Conservation (phyloP, 208 protist genomes). For the Sergeia podlipaevii region DNA sequence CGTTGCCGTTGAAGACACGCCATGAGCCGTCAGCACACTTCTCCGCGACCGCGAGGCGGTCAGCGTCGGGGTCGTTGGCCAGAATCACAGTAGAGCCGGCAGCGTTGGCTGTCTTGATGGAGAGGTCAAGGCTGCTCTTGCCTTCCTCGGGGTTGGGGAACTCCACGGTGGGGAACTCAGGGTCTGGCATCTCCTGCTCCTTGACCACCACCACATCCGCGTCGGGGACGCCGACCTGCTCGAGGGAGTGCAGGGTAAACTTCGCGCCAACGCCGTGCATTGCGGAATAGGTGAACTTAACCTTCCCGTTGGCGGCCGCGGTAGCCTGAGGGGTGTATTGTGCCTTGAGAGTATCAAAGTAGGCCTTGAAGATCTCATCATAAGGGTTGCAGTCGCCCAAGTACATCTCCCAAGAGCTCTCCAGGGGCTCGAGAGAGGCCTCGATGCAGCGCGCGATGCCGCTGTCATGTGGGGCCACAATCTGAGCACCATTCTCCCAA, state of each 20-base stretch:
- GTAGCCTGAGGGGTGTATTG: conserved; percentile 36
- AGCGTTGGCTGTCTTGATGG: conserved; percentile 81
- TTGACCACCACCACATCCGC: conserved; percentile 49
- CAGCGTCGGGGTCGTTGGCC: conserved; percentile 99
- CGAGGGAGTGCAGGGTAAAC: conserved; percentile 69
- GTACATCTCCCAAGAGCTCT: conserved; percentile 47
- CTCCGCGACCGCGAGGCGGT: conserved; percentile 96
- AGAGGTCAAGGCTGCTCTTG: conserved; percentile 80
- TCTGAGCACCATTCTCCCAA: conserved; percentile 95
- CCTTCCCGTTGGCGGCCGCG: conserved; percentile 1
- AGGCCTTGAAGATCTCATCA: conserved; percentile 47
- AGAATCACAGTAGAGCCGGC: conserved; percentile 85
- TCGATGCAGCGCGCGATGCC: conserved; percentile 89
- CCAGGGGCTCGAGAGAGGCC: conserved; percentile 79
- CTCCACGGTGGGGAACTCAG: conserved; percentile 96
- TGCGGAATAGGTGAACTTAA: conserved; percentile 69
- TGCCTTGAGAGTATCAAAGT: conserved; percentile 46
- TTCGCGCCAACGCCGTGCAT: conserved; percentile 95
- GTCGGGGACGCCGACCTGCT: conserved; percentile 35
- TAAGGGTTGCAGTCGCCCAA: conserved; percentile 50
- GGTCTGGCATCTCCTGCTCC: conserved; percentile 93
- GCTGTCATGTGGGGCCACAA: conserved; percentile 94
- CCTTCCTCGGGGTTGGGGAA: conserved; percentile 99
- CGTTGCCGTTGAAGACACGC: conserved; percentile 97
- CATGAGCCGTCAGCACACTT: conserved; percentile 66